Percentiles rank a stretch among this genome's conserved stretches.
phyloP scores from a whole-genome alignment of 352 stramenopile species.

The Phytophthora foliorum region DNA sequence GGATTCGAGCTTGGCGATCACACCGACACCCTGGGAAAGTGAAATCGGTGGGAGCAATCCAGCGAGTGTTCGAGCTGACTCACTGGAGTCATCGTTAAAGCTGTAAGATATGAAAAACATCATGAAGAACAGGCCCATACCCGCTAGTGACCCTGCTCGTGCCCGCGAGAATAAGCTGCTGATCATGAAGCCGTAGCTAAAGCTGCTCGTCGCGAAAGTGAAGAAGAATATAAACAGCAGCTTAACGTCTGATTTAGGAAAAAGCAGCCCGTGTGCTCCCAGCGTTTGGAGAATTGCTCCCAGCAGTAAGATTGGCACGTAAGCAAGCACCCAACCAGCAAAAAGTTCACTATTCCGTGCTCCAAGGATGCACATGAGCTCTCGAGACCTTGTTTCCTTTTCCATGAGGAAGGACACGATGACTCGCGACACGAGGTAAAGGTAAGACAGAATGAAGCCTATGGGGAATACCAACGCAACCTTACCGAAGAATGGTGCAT shows the following conservation, averaged over 20 bases:
- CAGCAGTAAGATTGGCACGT: slow-evolving; percentile 64
- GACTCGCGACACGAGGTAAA: slow-evolving; percentile 93
- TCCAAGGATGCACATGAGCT: slow-evolving; percentile 95
- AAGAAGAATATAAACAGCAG: slow-evolving; percentile 80
- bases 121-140: slow-evolving; percentile 82
- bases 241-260: slow-evolving; percentile 48
- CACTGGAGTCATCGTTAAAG: slow-evolving; percentile 68
- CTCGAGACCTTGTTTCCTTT: slow-evolving; percentile 92
- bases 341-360: slow-evolving; percentile 68
- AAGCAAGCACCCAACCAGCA: slow-evolving; percentile 81
- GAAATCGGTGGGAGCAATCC: slow-evolving; percentile 80
- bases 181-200: slow-evolving; percentile 83
- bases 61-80: slow-evolving; percentile 37
- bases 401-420: slow-evolving; percentile 93
- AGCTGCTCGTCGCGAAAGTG: slow-evolving; percentile 80
- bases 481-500: slow-evolving; percentile 83
- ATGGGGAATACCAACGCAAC: slow-evolving; percentile 84
- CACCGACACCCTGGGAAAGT: slow-evolving; percentile 74
- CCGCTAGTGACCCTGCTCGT: slow-evolving; percentile 67
- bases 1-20: slow-evolving; percentile 70
- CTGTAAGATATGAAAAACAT: slow-evolving; percentile 83
- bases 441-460: slow-evolving; percentile 93
- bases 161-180: slow-evolving; percentile 70
- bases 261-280: slow-evolving; percentile 46
- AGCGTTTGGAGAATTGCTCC: slow-evolving; percentile 61